Evolutionary conservation across 1,284 basidiomycete genomes (phyloP), one percentile per base, ranked within the genome.

Genomic region (Thelephora terrestris): DNA sequence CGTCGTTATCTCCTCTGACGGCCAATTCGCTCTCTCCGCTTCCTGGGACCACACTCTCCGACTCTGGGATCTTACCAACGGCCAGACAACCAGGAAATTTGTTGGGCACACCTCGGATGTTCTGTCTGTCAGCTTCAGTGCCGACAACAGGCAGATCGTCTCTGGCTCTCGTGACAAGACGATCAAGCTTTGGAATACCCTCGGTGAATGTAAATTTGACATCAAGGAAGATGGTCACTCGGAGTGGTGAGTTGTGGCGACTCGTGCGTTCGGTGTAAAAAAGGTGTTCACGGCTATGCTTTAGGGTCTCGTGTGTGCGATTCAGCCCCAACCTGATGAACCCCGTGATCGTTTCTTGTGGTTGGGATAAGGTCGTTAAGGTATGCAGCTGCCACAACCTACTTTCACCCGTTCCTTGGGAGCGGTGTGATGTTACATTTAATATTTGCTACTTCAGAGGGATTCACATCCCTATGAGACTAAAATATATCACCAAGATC

Each of bases 301-400:
- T 21, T 55, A 91, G 91, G 91, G 95, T 99, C 56, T 98, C 93
- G 51, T 99, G 96, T 71, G 96, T 99, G 47, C 89, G 96, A 67
- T 99, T 99, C 81, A 96, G 92, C 74, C 96, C 96, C 53, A 99
- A 99, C 71, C 87, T 95, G 57, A 64, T 84, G 74, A 99, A 96
- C 79, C 94, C 96, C 53, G 94, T 98, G 63, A 98, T 99, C 61
- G 95, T 99, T 55, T 99, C 95, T 51, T 91, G 88, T 65, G 96
- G 96, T 61, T 99, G 96, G 96, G 96, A 99, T 79, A 99, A 98
- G 79, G 91, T 97, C 57, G 96, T 99, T 67, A 99, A 99, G 87
- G 95, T 97, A 64, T 75, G 85, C 67, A 38, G 46, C 48, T 35
- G 43, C 49, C 53, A 52, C 46, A 36, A 43, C 20, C 23, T 39